Evolutionary conservation across 2,329 filamentous ascomycete species (phyloP).

Genomic region (Lasiodiplodia sp.): DNA sequence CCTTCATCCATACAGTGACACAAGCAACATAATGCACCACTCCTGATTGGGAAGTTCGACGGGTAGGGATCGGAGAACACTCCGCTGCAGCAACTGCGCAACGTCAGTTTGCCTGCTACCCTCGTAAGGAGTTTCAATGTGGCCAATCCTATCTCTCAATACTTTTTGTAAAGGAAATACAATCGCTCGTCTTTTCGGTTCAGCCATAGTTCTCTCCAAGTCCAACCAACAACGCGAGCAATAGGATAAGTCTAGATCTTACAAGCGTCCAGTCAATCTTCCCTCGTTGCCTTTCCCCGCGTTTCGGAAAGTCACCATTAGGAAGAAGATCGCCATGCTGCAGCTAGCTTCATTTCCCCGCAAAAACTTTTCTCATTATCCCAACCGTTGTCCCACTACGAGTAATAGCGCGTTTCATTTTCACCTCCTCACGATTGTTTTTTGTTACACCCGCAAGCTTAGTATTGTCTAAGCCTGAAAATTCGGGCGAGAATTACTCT

Average conservation of each 20-base stretch:
- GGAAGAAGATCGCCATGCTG: not conserved
- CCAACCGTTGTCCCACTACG: not conserved
- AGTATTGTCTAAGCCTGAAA: not conserved
- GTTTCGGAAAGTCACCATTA: not conserved
- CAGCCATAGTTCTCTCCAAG: not conserved
- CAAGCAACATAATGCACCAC: too few relatives aligned
- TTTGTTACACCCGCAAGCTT: not conserved
- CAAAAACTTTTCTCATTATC: not conserved
- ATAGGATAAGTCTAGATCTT: not conserved
- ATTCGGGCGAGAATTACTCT: not conserved
- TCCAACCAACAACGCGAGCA: not conserved
- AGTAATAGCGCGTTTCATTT: not conserved
- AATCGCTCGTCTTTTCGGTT: not conserved
- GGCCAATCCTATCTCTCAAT: not conserved
- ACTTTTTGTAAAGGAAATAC: too few relatives aligned
- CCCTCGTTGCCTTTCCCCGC: not conserved
- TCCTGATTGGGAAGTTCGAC: too few relatives aligned
- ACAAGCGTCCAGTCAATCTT: not conserved
- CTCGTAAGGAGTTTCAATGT: constrained; percentile 32
- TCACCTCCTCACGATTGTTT: not conserved
- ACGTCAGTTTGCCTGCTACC: not conserved
- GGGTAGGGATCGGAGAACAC: too few relatives aligned
- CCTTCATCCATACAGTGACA: too few relatives aligned
- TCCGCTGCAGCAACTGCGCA: too few relatives aligned
- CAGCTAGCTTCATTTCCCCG: not conserved